Percentiles rank a stretch among this genome's conserved stretches.
phyloP scores from a whole-genome alignment of 345 rosid species.

The Arabidopsis suecica region DNA sequence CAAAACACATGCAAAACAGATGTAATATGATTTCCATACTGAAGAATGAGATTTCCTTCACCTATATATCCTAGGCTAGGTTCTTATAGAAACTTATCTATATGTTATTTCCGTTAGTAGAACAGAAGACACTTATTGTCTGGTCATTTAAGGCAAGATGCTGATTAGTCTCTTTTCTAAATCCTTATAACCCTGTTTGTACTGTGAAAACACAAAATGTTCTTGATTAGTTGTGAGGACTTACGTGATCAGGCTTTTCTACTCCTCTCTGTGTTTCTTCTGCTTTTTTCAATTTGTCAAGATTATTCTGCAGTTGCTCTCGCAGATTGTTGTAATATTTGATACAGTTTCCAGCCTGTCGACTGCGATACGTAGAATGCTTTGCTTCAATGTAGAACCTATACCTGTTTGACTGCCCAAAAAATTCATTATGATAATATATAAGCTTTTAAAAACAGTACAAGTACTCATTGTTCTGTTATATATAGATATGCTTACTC shows the following conservation, averaged over 20 bases:
- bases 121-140: neutral
- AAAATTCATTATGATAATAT: neutral
- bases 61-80: neutral
- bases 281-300: conserved; percentile 7
- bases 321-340: neutral
- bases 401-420: conserved; percentile 5
- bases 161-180: neutral
- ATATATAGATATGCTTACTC: neutral
- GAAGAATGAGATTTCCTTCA: neutral
- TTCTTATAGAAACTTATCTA: neutral
- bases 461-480: neutral
- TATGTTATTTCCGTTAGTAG: neutral
- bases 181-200: neutral
- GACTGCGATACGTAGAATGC: neutral
- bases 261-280: neutral
- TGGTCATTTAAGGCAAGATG: neutral
- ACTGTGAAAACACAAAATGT: neutral
- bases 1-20: neutral
- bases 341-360: neutral
- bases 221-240: neutral
- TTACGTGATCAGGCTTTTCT: conserved; percentile 5
- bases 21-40: neutral
- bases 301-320: neutral
- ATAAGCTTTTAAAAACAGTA: neutral
- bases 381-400: neutral